Evolutionary conservation across 2,329 filamentous ascomycete genomes (phyloP), one percentile per base, ranked within the genome.

Genomic region (Trichoderma oligosporum): DNA sequence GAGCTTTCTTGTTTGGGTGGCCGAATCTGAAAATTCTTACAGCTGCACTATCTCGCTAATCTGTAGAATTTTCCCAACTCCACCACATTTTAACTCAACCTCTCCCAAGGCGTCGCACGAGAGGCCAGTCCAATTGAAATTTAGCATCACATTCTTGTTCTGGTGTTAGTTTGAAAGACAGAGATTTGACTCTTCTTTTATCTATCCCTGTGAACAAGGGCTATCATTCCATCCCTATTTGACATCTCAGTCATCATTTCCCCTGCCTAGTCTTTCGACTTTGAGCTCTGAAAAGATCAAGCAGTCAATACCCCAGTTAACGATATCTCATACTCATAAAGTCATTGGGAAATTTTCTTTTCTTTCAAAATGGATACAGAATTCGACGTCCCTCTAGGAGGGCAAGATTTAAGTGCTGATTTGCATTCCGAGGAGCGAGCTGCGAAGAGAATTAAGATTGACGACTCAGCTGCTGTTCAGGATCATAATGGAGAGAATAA

Each of bases 361-460:
- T 20, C 5, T 44, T 27, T n/a, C 39, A 59, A 7, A 39, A 73
- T 73, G 71, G 55, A 63, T 56, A 65, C 68, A 20, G 60, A 67
- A 44, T 27, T 52, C 22, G 64, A 69, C 18, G 51, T 56, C 52
- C 58, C 60, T 31, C 65, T 68, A 63, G 57, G 48, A 27, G 62
- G 60, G 36, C 59, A 61, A 52, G 56, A 63, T 53, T 39, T 44
- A 29, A 5, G 51, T 56, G 55, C 56, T 58, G 49, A 56, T 22
- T 58, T 58, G 18, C 61, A 62, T 29, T 33, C 57, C 16, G 63
- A 67, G 48, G 73, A 74, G 63, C 77, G 79, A 58, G 76, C 81
- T 36, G 71, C 79, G 51, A 88, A 88, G 74, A 80, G 82, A 65
- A 74, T 80, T 63, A 88, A 82, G 71, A 68, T 82, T 51, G 77